A percentile compares a stretch with the other conserved stretches of the same genome.
These are phyloP conservation scores for Lolium perenne DNA, from an alignment of 176 grass and related monocot species.

Conservation along the genomic window DNA sequence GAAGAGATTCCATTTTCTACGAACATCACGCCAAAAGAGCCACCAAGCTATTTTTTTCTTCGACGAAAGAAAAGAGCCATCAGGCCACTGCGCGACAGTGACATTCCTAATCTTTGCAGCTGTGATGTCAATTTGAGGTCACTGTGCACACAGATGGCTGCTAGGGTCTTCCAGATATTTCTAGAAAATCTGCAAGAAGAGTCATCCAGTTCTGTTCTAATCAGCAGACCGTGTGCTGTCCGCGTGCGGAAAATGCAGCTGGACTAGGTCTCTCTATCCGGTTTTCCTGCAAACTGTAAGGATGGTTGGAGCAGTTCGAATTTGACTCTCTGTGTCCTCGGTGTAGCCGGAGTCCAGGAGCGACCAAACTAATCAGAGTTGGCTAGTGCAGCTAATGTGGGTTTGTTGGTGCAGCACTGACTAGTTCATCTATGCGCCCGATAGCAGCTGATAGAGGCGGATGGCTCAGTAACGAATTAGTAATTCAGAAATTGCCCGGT, in stretches of 20 bases:
- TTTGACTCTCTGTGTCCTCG: slow-evolving; percentile 13
- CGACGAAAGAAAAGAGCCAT: not conserved
- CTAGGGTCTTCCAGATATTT: slow-evolving; percentile 35
- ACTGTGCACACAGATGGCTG: slow-evolving; percentile 39
- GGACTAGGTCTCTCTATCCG: not conserved
- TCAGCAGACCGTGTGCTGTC: not conserved
- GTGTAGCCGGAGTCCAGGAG: not conserved
- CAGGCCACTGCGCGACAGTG: not conserved
- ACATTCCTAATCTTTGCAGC: slow-evolving; percentile 1
- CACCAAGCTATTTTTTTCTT: not conserved
- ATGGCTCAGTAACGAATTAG: not conserved
- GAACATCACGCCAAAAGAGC: slow-evolving; percentile 17
- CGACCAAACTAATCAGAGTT: not conserved
- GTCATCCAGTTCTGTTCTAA: slow-evolving; percentile 8
- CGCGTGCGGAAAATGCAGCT: slow-evolving; percentile 5
- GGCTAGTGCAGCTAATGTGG: not conserved
- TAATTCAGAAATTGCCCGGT: slow-evolving; percentile 8
- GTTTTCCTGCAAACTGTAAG: not conserved
- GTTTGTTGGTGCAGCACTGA: too few relatives aligned
- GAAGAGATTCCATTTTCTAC: not conserved
- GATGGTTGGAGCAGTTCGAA: not conserved
- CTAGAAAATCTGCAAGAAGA: slow-evolving; percentile 19
- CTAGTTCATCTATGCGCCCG: not conserved
- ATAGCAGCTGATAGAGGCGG: not conserved
- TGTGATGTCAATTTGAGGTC: slow-evolving; percentile 37